Evolutionary conservation across 2,329 filamentous ascomycete genomes (phyloP).

Genomic region (Fusarium globosum): DNA sequence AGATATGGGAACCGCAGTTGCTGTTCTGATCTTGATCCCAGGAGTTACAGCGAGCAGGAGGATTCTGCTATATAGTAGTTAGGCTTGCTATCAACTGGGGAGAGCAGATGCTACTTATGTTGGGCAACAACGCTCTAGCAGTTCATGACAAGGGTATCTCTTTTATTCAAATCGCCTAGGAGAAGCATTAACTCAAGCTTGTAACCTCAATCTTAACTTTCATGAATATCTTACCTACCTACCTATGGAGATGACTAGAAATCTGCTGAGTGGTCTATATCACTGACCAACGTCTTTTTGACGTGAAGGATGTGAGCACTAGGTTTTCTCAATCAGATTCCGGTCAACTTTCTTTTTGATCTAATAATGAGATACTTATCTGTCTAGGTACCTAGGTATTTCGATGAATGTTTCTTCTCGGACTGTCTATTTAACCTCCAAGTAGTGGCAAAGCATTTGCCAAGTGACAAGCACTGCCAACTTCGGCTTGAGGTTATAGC

Average conservation of each 20-base stretch:
- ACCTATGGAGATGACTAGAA: background rate
- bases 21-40: background rate
- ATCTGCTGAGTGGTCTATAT: background rate
- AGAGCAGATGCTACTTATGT: background rate
- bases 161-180: background rate
- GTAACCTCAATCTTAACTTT: background rate
- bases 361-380: no score
- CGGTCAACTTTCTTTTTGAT: background rate
- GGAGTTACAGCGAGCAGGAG: background rate
- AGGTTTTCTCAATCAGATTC: background rate
- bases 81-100: background rate
- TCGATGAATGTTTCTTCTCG: background rate
- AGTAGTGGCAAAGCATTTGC: background rate
- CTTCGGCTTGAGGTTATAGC: background rate
- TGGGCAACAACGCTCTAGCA: background rate
- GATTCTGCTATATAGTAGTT: background rate
- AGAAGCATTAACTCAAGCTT: background rate
- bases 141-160: background rate
- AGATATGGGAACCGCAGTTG: background rate
- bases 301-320: no score
- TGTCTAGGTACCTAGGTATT: no score
- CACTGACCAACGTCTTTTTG: background rate
- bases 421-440: background rate
- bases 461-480: background rate
- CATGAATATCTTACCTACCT: no score